A percentile compares a stretch with the other conserved stretches of the same genome.
Conservation (phyloP, 352 stramenopile genomes). For the Globisporangium nagaii region DNA sequence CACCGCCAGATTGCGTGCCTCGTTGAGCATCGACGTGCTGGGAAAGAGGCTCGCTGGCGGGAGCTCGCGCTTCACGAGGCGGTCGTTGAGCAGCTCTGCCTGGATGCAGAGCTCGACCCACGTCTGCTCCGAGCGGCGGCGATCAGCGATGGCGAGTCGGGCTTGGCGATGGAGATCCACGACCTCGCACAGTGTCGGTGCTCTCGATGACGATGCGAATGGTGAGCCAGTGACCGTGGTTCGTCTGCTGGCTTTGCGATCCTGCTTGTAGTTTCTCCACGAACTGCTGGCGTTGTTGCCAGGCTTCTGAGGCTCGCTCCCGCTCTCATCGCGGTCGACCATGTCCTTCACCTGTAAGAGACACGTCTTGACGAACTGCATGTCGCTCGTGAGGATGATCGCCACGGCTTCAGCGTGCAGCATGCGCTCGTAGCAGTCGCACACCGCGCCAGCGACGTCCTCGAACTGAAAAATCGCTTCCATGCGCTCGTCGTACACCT, state of each 20-base stretch:
- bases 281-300: background rate
- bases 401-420: constrained; percentile 43
- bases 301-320: background rate
- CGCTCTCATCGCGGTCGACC: constrained; percentile 16
- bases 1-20: constrained; percentile 22
- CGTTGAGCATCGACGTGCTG: constrained; percentile 22
- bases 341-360: constrained; percentile 27
- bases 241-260: constrained; percentile 9
- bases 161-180: constrained; percentile 49
- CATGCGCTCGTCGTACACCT: constrained; percentile 61
- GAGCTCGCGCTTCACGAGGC: constrained; percentile 13
- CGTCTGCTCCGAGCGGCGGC: constrained; percentile 45
- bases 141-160: constrained; percentile 28
- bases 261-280: constrained; percentile 7
- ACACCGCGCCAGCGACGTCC: constrained; percentile 36
- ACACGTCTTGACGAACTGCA: constrained; percentile 57
- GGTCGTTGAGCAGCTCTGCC: constrained; percentile 28
- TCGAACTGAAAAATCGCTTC: constrained; percentile 58
- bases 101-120: constrained; percentile 57
- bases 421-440: constrained; percentile 35
- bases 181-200: constrained; percentile 36
- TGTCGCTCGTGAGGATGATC: constrained; percentile 63
- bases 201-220: constrained; percentile 4
- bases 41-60: constrained; percentile 36
- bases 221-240: background rate